Base-by-base conservation (phyloP, 2,329 filamentous ascomycete genomes). In the Cladosporium phlei region DNA sequence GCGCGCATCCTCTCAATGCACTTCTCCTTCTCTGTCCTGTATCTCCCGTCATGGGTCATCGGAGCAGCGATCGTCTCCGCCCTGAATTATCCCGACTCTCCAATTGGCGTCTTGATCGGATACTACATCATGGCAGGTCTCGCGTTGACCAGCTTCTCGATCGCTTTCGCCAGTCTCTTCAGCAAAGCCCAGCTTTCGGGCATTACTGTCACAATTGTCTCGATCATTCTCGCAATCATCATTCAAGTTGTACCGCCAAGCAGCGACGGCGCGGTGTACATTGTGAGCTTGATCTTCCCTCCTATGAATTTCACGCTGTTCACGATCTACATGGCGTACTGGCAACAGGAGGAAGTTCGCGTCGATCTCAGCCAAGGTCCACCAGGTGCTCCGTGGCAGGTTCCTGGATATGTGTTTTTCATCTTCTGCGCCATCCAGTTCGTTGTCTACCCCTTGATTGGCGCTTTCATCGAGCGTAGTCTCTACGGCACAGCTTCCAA, bases 271-370 rank as follows among this genome's bases (percentile, higher is more conserved):
- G 75, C 80, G 1, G 85, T 91, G 3, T 75, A 78, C 5, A 70
- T 87, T 3, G 72, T 95, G 10, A 84, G 84, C 50, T 62, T 94
- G 11, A 66, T 96, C 0, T 96, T 96, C 61, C 79, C 88, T 0
- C 86, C 90, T 0, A 94, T 90, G 73, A 90, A 88, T 57, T 95
- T 88, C 60, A 85, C 91, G 11, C 89, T 83, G 63, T 93, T 91
- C 61, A 82, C 86, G n/a, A 82, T 86, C 14, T 80, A 86, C 14
- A 78, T 83, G 52, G 86, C 89, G 10, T 81, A 86, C 32, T 95
- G 80, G 63, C 86, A 96, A 66, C 73, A 75, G 51, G 62, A 82
- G 46, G 71, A 79, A 14, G 59, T 72, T 30, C 69, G 78, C 0
- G 77, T 83, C 0, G 78, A 86, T 52, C 69, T 95, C 3, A 59